Conservation (phyloP, 2,329 filamentous ascomycete species). For the Gaeumannomyces sp. region DNA sequence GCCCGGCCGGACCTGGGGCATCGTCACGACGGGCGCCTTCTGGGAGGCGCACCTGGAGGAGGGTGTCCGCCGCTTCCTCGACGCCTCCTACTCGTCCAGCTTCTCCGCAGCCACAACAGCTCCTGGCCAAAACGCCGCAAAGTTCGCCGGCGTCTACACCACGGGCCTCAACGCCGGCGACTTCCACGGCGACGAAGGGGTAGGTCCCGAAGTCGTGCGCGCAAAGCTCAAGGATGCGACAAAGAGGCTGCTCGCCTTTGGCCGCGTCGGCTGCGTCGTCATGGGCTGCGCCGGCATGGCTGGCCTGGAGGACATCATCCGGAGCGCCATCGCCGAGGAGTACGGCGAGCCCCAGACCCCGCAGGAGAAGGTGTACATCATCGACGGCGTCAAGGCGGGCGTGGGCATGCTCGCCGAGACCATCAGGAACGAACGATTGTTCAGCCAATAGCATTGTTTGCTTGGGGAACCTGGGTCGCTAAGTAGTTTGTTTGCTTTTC, state of each 20-base stretch:
- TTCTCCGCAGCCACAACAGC: no score
- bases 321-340: conserved; percentile 58
- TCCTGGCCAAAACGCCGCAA: conserved; percentile 15
- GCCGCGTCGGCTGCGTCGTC: conserved; percentile 61
- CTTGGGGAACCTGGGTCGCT: no score
- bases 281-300: conserved; percentile 91
- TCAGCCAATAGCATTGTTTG: conserved; percentile 15
- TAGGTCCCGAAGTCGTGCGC: conserved; percentile 57
- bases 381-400: conserved; percentile 75
- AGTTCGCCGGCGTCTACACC: conserved; percentile 75
- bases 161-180: conserved; percentile 77
- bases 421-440: conserved; percentile 36
- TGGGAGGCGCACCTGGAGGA: conserved; percentile 69
- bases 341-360: conserved; percentile 46
- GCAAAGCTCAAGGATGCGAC: conserved; percentile 65
- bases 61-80: conserved; percentile 54
- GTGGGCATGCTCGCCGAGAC: conserved; percentile 55
- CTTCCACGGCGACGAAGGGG: conserved; percentile 56
- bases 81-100: conserved; percentile 24
- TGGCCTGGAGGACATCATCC: conserved; percentile 72
- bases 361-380: conserved; percentile 52
- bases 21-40: conserved; percentile 79
- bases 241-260: conserved; percentile 51
- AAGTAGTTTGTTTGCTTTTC: not conserved
- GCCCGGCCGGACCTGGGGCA: conserved; percentile 58